These are phyloP conservation scores for Nakazawaea ernobii DNA, from an alignment of 805 yeast genomes.

Conservation along the genomic window DNA sequence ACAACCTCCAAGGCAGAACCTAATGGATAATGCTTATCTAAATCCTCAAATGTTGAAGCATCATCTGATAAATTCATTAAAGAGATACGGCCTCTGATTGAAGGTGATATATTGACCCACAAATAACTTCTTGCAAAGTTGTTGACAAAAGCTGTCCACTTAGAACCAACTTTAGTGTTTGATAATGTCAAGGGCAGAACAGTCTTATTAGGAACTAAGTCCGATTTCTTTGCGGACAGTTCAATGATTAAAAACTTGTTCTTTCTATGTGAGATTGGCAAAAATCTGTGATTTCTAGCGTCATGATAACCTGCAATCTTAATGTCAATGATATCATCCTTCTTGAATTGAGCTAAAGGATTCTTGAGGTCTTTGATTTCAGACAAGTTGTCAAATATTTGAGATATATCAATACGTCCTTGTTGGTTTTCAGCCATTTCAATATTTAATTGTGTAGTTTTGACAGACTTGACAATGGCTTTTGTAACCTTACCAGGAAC, in stretches of 20 bases:
- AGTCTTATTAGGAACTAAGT: constrained; percentile 21
- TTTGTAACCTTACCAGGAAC: constrained; percentile 56
- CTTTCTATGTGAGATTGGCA: constrained; percentile 57
- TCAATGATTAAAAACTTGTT: constrained; percentile 58
- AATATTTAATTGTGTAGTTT: constrained; percentile 70
- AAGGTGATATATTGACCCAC: constrained; percentile 69
- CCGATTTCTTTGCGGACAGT: constrained; percentile 48
- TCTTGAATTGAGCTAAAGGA: constrained; percentile 55
- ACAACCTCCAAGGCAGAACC: constrained; percentile 64
- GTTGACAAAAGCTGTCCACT: constrained; percentile 58
- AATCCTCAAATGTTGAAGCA: constrained; percentile 36
- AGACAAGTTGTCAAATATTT: constrained; percentile 47
- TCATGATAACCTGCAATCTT: constrained; percentile 76
- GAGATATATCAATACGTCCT: constrained; percentile 76
- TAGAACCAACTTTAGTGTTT: constrained; percentile 43
- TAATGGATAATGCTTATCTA: constrained; percentile 57
- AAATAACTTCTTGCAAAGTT: constrained; percentile 53
- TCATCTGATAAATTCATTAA: constrained; percentile 59
- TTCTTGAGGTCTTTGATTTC: constrained; percentile 52
- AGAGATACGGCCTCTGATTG: constrained; percentile 60
- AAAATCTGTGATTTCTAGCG: constrained; percentile 57
- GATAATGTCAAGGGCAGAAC: constrained; percentile 29
- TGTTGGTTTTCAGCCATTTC: constrained; percentile 69
- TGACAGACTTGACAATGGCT: constrained; percentile 56
- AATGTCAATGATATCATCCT: constrained; percentile 54